These are phyloP conservation scores for Sporisorium graminicola DNA, from an alignment of 1,284 basidiomycete genomes.

Conservation along the genomic window DNA sequence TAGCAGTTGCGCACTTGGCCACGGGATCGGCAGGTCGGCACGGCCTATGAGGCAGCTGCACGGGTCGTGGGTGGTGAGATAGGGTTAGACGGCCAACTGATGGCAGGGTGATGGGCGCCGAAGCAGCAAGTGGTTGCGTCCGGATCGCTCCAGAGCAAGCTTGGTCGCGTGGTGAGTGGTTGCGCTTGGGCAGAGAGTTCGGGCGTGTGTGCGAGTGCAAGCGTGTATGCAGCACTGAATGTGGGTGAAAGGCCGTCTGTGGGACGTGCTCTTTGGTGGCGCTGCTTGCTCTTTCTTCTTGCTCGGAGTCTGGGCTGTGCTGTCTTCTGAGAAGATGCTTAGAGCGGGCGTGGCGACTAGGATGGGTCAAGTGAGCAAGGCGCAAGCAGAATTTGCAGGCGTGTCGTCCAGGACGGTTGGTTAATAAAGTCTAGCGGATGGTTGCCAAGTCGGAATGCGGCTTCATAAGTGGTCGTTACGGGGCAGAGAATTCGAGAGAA, in stretches of 20 bases:
- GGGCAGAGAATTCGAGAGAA: not conserved
- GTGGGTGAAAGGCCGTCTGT: not conserved
- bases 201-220: not conserved
- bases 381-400: not conserved
- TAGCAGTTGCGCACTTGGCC: not conserved
- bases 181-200: not conserved
- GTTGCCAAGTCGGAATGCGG: not conserved
- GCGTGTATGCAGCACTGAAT: not conserved
- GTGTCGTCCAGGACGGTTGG: not conserved
- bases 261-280: not conserved
- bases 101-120: conserved; percentile 5
- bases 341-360: not conserved
- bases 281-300: not conserved
- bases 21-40: conserved; percentile 1
- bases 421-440: conserved; percentile 3
- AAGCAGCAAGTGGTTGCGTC: conserved; percentile 10
- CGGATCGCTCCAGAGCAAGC: conserved; percentile 9
- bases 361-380: not conserved
- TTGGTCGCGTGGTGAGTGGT: not conserved
- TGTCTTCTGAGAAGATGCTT: not conserved
- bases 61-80: conserved; percentile 4
- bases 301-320: not conserved
- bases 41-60: not conserved
- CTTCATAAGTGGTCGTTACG: conserved; percentile 7
- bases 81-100: conserved; percentile 15